Evolutionary conservation across 2,329 filamentous ascomycete species (phyloP).

Genomic region (Madurella fahalii): DNA sequence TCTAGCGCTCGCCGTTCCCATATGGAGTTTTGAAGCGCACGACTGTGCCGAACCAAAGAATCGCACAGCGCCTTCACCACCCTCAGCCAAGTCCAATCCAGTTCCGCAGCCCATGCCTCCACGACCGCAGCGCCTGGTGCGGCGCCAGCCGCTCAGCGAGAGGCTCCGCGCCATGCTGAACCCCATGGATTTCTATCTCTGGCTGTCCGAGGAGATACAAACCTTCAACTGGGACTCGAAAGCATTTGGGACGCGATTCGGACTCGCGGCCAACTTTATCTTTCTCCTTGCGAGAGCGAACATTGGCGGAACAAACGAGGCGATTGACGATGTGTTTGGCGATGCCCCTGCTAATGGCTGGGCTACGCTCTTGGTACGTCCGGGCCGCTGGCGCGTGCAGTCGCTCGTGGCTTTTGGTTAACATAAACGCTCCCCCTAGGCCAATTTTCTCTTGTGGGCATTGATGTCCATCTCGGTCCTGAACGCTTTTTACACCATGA

Average conservation of each 20-base stretch:
- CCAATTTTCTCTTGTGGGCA: slow-evolving; percentile 65
- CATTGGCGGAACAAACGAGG: slow-evolving; percentile 47
- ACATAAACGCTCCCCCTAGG: slow-evolving; percentile 41
- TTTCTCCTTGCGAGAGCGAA: slow-evolving; percentile 84
- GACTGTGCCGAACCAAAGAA: neutral
- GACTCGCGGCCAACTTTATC: slow-evolving; percentile 69
- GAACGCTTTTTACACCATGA: slow-evolving; percentile 81
- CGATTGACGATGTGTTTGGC: slow-evolving; percentile 78
- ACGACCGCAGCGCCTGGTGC: slow-evolving; percentile 63
- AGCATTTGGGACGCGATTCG: slow-evolving; percentile 69
- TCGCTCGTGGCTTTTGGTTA: neutral
- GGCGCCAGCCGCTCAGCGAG: slow-evolving; percentile 72
- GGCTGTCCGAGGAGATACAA: slow-evolving; percentile 89
- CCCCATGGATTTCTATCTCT: slow-evolving; percentile 83
- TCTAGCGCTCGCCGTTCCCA: no score
- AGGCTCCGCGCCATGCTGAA: slow-evolving; percentile 78
- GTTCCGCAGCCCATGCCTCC: slow-evolving; percentile 44
- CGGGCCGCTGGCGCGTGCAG: neutral
- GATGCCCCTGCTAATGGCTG: slow-evolving; percentile 64
- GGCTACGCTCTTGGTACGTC: slow-evolving; percentile 53
- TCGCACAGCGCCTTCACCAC: neutral
- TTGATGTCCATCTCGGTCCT: slow-evolving; percentile 62
- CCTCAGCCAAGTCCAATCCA: neutral
- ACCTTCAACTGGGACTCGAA: slow-evolving; percentile 87
- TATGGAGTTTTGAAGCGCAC: neutral